phyloP scores from a whole-genome alignment of 164 flowering plant species.

The Platanus orientalis region DNA sequence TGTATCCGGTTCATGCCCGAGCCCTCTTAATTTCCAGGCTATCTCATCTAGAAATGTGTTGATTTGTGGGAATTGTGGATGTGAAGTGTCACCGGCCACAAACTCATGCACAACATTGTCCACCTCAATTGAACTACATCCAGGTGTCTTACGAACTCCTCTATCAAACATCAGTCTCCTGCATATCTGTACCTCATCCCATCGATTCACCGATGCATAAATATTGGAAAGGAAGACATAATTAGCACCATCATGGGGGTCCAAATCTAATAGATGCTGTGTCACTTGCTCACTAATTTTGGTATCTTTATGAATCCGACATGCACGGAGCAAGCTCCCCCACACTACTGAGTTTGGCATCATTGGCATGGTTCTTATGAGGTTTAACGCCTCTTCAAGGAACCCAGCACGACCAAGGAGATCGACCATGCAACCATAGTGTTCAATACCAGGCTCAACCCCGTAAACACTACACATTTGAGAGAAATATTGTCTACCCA shows the following conservation, averaged over 20 bases:
- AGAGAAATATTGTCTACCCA: slow-evolving; percentile 28
- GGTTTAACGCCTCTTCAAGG: slow-evolving; percentile 31
- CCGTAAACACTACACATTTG: slow-evolving; percentile 27
- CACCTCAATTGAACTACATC: slow-evolving; percentile 37
- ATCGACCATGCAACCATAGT: slow-evolving; percentile 46
- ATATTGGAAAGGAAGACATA: slow-evolving; percentile 38
- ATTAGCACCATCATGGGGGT: slow-evolving; percentile 34
- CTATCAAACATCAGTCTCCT: slow-evolving; percentile 28
- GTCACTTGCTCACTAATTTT: slow-evolving; percentile 27
- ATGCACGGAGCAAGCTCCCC: slow-evolving; percentile 38
- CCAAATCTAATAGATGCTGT: slow-evolving; percentile 27
- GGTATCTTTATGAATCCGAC: slow-evolving; percentile 30
- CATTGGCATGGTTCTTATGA: slow-evolving; percentile 30
- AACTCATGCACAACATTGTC: slow-evolving; percentile 33
- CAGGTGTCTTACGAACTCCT: slow-evolving; percentile 34
- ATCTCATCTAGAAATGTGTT: slow-evolving; percentile 27
- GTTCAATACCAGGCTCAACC: slow-evolving; percentile 37
- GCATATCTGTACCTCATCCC: slow-evolving; percentile 31
- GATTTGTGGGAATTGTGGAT: slow-evolving; percentile 28
- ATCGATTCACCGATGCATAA: slow-evolving; percentile 28
- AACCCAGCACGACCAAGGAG: slow-evolving; percentile 36
- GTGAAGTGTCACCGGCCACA: slow-evolving; percentile 34
- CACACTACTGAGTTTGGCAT: slow-evolving; percentile 29
- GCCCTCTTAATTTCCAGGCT: slow-evolving; percentile 17
- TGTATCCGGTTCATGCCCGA: slow-evolving; percentile 29